Evolutionary conservation across 2,329 filamentous ascomycete species (phyloP).

Genomic region (Arthroderma sp.): DNA sequence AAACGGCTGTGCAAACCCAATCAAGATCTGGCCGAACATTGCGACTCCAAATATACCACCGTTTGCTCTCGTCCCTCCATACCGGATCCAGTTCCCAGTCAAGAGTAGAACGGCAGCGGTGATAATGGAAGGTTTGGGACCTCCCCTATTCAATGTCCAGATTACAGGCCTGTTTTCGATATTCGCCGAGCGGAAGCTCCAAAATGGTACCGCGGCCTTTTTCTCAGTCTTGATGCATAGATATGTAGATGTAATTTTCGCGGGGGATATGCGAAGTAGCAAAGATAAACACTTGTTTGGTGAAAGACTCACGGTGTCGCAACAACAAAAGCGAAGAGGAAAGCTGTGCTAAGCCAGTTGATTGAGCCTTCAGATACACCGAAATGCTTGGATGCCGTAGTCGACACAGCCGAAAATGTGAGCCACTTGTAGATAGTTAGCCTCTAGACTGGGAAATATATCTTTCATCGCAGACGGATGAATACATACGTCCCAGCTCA

Average conservation of each 20-base stretch:
- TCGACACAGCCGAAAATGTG: constrained; percentile 74
- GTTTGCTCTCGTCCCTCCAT: constrained; percentile 49
- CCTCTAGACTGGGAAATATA: not conserved
- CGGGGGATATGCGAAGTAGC: not conserved
- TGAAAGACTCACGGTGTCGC: constrained; percentile 47
- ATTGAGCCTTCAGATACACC: constrained; percentile 58
- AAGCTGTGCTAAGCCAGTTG: constrained; percentile 86
- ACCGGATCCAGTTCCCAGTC: constrained; percentile 82
- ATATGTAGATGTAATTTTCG: not conserved
- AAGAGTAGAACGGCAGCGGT: constrained; percentile 60
- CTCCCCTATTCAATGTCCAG: constrained; percentile 60
- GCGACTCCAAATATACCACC: constrained; percentile 59
- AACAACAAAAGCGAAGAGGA: constrained; percentile 70
- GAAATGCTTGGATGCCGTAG: constrained; percentile 63
- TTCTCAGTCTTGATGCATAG: not conserved
- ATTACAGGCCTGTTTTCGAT: constrained; percentile 44
- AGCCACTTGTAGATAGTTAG: constrained; percentile 53
- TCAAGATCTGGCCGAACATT: constrained; percentile 85
- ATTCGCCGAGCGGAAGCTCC: not conserved
- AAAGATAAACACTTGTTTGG: not conserved
- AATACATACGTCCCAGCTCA: constrained; percentile 81
- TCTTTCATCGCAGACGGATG: not conserved
- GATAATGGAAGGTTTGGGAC: constrained; percentile 67
- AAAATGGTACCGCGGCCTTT: not conserved
- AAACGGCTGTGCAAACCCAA: constrained; percentile 82